Percentiles rank a stretch among this genome's conserved stretches.
phyloP scores from a whole-genome alignment of 2,329 filamentous ascomycete species.

The Colletotrichum abscissum region DNA sequence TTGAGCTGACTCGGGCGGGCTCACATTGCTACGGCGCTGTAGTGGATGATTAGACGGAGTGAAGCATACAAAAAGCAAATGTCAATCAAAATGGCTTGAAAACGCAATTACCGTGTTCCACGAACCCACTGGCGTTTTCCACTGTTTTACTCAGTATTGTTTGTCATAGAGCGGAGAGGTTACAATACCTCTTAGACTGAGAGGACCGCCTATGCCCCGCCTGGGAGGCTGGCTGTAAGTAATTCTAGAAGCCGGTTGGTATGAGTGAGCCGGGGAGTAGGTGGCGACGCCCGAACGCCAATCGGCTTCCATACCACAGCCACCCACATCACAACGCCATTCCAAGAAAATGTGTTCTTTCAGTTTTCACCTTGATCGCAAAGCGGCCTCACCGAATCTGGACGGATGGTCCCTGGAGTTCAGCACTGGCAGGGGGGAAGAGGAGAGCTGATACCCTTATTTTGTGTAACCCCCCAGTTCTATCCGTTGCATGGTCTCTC shows the following conservation, averaged over 20 bases:
- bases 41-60: not conserved
- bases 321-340: slow-evolving; percentile 19
- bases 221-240: not conserved
- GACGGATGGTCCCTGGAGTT: slow-evolving; percentile 25
- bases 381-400: slow-evolving; percentile 8
- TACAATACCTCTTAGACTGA: not conserved
- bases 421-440: not conserved
- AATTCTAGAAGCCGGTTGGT: slow-evolving; percentile 4
- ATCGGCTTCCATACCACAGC: slow-evolving; percentile 27
- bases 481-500: not conserved
- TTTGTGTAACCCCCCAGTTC: not conserved
- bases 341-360: not conserved
- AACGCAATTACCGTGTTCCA: slow-evolving; percentile 3
- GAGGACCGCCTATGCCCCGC: not conserved
- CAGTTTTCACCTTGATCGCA: slow-evolving; percentile 1
- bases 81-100: not conserved
- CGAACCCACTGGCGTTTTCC: not conserved
- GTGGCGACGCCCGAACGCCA: slow-evolving; percentile 10
- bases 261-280: not conserved
- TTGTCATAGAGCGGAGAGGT: not conserved
- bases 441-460: not conserved
- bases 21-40: not conserved
- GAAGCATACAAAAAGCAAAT: slow-evolving; percentile 1
- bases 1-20: not conserved
- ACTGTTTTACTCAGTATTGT: not conserved